phyloP scores from a whole-genome alignment of 345 rosid genomes.

The Eutrema yunnanense region DNA sequence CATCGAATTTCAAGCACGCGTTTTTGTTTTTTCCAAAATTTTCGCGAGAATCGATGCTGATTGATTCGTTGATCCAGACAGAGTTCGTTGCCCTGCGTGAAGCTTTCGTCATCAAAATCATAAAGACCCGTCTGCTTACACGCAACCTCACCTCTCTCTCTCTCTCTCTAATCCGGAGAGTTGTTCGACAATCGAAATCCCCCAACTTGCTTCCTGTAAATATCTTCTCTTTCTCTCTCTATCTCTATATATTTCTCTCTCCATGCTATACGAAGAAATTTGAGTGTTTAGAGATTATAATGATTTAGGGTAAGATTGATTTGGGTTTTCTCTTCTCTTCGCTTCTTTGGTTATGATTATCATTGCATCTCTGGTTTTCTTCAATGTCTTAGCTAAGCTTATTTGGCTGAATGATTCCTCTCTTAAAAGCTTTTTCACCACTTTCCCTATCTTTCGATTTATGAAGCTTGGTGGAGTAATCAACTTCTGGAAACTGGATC shows the following conservation, averaged over 20 bases:
- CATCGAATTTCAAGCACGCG: not conserved
- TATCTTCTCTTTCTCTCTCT: not conserved
- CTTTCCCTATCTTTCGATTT: not conserved
- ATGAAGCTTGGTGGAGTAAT: not conserved
- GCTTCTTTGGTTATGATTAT: not conserved
- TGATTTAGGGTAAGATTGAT: slow-evolving; percentile 27
- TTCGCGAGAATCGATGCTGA: slow-evolving; percentile 16
- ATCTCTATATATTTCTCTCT: not conserved
- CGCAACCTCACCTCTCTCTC: slow-evolving; percentile 40
- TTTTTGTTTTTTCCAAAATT: not conserved
- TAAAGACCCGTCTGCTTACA: slow-evolving; percentile 30
- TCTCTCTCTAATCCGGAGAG: slow-evolving; percentile 14
- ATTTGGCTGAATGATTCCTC: not conserved
- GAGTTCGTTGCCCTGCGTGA: slow-evolving; percentile 31
- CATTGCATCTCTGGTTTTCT: not conserved
- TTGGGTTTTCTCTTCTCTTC: slow-evolving; percentile 4
- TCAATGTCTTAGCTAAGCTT: not conserved
- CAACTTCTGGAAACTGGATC: not conserved
- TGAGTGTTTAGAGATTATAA: not conserved
- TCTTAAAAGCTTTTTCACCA: not conserved
- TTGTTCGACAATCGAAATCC: slow-evolving; percentile 37
- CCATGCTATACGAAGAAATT: not conserved
- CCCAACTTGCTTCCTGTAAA: slow-evolving; percentile 41
- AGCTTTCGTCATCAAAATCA: slow-evolving; percentile 32
- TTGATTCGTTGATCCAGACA: slow-evolving; percentile 26